Evolutionary conservation across 345 rosid genomes (phyloP).

Genomic region (Draba incana): DNA sequence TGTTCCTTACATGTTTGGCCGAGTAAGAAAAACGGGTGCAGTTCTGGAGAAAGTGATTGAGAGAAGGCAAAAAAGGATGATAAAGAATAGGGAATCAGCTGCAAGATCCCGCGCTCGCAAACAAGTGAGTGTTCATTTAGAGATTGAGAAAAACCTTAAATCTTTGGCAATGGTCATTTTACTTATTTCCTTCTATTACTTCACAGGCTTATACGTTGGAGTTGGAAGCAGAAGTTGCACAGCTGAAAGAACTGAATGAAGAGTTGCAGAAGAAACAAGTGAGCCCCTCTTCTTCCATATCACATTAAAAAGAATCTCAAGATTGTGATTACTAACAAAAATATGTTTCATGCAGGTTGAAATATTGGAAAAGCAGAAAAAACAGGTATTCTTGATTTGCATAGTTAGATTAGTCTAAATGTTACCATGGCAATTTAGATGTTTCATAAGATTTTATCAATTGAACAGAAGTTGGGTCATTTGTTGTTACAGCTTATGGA

Average conservation of each 20-base stretch:
- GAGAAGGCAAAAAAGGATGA: conserved; percentile 98
- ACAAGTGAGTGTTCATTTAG: conserved; percentile 60
- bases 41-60: conserved; percentile 90
- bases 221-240: conserved; percentile 89
- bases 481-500: conserved; percentile 50
- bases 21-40: conserved; percentile 70
- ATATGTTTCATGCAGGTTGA: conserved; percentile 56
- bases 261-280: conserved; percentile 84
- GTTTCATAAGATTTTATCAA: neutral
- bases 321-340: conserved; percentile 20
- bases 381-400: conserved; percentile 48
- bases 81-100: conserved; percentile 98
- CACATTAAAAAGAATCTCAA: conserved; percentile 14
- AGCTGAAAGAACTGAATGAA: conserved; percentile 74
- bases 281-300: conserved; percentile 31
- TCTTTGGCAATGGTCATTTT: neutral
- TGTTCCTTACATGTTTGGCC: conserved; percentile 73
- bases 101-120: conserved; percentile 99
- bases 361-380: conserved; percentile 56
- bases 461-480: neutral
- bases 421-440: neutral
- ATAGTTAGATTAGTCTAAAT: too few relatives aligned
- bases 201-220: conserved; percentile 92
- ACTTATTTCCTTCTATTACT: conserved; percentile 21
- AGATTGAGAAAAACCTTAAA: neutral